A percentile compares a stretch with the other conserved stretches of the same genome.
phyloP scores from a whole-genome alignment of 768 basidiomycete species.

The Cyathus striatus region DNA sequence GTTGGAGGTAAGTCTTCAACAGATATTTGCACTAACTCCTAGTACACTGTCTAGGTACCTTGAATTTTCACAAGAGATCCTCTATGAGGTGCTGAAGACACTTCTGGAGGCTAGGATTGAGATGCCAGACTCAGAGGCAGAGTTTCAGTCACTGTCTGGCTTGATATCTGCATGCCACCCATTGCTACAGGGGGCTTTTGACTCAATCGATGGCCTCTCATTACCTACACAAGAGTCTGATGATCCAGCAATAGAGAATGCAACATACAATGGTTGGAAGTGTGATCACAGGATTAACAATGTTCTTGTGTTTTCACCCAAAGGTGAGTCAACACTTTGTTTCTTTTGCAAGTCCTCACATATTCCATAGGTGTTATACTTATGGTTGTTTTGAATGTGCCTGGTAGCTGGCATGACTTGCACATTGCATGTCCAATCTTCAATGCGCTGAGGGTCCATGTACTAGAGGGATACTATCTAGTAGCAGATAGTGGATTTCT shows the following conservation, averaged over 20 bases:
- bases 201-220: slow-evolving; percentile 34
- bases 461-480: slow-evolving; percentile 28
- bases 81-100: slow-evolving; percentile 18
- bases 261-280: slow-evolving; percentile 39
- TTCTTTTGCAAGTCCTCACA: neutral
- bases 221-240: slow-evolving; percentile 23
- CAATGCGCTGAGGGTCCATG: slow-evolving; percentile 16
- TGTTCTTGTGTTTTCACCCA: slow-evolving; percentile 22
- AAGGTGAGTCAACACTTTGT: slow-evolving; percentile 11
- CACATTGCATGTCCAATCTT: slow-evolving; percentile 27
- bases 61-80: slow-evolving; percentile 23
- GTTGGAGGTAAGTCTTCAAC: slow-evolving; percentile 29
- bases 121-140: slow-evolving; percentile 16
- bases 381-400: slow-evolving; percentile 24
- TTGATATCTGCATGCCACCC: slow-evolving; percentile 25
- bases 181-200: slow-evolving; percentile 32
- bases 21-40: slow-evolving; percentile 41
- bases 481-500: slow-evolving; percentile 37
- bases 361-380: slow-evolving; percentile 26
- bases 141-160: slow-evolving; percentile 18
- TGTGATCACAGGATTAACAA: slow-evolving; percentile 30
- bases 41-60: slow-evolving; percentile 29
- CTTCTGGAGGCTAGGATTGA: slow-evolving; percentile 22
- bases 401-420: slow-evolving; percentile 36
- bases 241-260: slow-evolving; percentile 36